phyloP scores from a whole-genome alignment of 208 protist genomes.

The Trypanosomatidae sp. region DNA sequence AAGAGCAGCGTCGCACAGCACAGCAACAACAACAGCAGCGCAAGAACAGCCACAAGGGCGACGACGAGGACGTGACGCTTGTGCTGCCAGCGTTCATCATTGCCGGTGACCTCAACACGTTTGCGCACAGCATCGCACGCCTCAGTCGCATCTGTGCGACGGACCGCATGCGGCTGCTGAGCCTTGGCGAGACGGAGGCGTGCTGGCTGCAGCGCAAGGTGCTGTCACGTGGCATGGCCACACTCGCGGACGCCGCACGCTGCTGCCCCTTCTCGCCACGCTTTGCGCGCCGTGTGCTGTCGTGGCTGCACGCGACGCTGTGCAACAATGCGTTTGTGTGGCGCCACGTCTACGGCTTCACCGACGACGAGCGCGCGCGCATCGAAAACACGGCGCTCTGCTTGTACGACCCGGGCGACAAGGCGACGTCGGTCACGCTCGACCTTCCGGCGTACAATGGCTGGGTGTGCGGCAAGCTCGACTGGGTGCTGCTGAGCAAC shows the following conservation, averaged over 20 bases:
- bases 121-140: constrained; percentile 60
- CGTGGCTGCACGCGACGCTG: constrained; percentile 8
- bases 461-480: constrained; percentile 52
- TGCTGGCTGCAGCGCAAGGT: constrained; percentile 75
- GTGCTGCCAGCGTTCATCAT: constrained; percentile 36
- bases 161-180: constrained; percentile 44
- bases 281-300: constrained; percentile 19
- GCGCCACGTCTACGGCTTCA: constrained; percentile 47
- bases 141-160: constrained; percentile 16
- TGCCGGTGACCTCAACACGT: constrained; percentile 71
- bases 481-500: constrained; percentile 73
- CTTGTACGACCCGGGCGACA: constrained; percentile 64
- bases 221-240: constrained; percentile 23
- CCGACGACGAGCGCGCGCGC: constrained; percentile 7
- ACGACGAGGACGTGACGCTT: neutral
- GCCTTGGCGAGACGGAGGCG: constrained; percentile 51
- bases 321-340: constrained; percentile 42
- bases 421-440: constrained; percentile 45
- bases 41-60: no score
- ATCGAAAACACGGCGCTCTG: constrained; percentile 34
- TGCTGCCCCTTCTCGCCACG: constrained; percentile 49
- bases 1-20: neutral
- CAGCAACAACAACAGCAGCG: no score
- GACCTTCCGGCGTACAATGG: constrained; percentile 41
- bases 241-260: constrained; percentile 8